A percentile compares a stretch with the other conserved stretches of the same genome.
Evolutionary conservation across 495 filamentous ascomycete genomes (phyloP).

Genomic region (Alectoria sarmentosa): DNA sequence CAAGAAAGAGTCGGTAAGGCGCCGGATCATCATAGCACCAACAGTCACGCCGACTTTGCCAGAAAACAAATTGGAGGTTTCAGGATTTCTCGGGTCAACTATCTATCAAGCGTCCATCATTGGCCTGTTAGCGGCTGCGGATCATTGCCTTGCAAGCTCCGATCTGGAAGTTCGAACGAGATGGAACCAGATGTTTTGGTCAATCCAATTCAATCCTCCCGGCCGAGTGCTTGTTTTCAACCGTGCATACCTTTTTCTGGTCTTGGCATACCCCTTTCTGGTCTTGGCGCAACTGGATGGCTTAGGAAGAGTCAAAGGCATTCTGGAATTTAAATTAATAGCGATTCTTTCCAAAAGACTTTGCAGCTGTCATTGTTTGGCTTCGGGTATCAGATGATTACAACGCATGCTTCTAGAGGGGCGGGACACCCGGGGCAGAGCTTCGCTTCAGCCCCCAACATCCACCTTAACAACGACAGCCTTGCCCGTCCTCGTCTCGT

Average conservation of each 20-base stretch:
- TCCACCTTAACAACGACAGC: conserved; percentile 21
- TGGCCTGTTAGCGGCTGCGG: neutral
- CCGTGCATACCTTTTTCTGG: neutral
- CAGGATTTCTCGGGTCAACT: neutral
- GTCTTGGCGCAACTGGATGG: neutral
- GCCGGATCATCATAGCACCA: neutral
- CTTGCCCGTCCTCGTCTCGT: conserved; percentile 29
- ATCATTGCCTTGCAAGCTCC: neutral
- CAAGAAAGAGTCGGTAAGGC: neutral
- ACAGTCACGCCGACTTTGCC: neutral
- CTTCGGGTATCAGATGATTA: neutral
- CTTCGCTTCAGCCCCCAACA: conserved; percentile 11
- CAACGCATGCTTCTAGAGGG: neutral
- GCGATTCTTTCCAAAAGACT: neutral
- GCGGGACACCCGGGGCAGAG: neutral
- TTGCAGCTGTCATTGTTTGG: neutral
- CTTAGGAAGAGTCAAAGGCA: neutral
- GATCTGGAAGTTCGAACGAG: neutral
- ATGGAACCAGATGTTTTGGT: neutral
- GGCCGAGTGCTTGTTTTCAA: neutral
- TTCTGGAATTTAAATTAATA: neutral
- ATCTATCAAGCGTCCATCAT: neutral
- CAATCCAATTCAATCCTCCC: neutral
- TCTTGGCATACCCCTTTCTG: too few relatives aligned
- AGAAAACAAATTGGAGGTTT: neutral